Percentiles rank a stretch among this genome's conserved stretches.
Evolutionary conservation across 2,329 filamentous ascomycete genomes (phyloP).

Genomic region (Aschersonia sp.): DNA sequence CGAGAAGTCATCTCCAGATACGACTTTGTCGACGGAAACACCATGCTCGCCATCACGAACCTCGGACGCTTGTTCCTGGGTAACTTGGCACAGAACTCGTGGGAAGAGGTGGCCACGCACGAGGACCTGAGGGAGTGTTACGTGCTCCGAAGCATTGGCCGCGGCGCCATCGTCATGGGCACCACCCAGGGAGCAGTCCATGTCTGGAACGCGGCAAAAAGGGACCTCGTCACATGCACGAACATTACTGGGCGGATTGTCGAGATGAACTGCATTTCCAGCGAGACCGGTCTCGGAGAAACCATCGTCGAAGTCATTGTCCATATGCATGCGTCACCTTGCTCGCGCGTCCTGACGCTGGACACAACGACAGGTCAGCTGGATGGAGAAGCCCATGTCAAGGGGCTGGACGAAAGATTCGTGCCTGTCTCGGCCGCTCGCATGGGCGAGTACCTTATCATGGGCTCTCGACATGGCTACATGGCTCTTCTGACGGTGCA

Average conservation of each 20-base stretch:
- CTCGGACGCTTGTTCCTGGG: conserved; percentile 44
- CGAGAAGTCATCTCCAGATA: conserved; percentile 43
- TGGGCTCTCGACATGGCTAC: conserved; percentile 40
- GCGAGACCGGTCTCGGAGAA: too few relatives aligned
- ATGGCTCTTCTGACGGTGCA: conserved; percentile 20
- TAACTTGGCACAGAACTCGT: conserved; percentile 18
- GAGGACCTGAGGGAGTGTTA: conserved; percentile 32
- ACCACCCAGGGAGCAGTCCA: conserved; percentile 34
- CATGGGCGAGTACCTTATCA: conserved; percentile 26
- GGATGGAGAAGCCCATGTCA: conserved; percentile 14
- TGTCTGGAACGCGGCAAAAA: conserved; percentile 16
- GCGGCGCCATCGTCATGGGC: conserved; percentile 30
- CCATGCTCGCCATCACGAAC: conserved; percentile 42
- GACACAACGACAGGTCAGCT: conserved; percentile 15
- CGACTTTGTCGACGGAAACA: conserved; percentile 39
- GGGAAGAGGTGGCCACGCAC: conserved; percentile 26
- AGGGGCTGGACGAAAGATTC: conserved; percentile 31
- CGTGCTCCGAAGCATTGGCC: conserved; percentile 24
- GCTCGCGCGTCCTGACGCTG: conserved; percentile 27
- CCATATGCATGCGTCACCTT: conserved; percentile 29
- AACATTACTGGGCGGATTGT: conserved; percentile 32
- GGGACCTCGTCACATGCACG: conserved; percentile 16
- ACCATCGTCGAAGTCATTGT: conserved; percentile 22
- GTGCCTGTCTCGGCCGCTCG: conserved; percentile 31
- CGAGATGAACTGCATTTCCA: conserved; percentile 30